Percentiles rank a stretch among this genome's conserved stretches.
These are phyloP conservation scores for Camelina laxa DNA, from an alignment of 345 rosid genomes.

Conservation along the genomic window DNA sequence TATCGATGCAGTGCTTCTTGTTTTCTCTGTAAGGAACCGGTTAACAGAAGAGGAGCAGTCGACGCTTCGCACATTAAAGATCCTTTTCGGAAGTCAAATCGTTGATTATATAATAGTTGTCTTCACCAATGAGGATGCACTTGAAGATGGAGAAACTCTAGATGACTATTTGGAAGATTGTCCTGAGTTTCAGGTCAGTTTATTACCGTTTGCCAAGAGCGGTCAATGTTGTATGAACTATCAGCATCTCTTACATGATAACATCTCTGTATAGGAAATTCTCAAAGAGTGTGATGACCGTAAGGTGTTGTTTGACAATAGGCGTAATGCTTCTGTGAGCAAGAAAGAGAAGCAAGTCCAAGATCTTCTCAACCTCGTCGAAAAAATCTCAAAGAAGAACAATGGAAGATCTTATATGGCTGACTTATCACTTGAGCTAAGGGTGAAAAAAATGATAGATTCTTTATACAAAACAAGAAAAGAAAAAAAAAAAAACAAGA, in stretches of 20 bases:
- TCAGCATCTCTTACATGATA: background rate
- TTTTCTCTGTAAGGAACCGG: constrained; percentile 39
- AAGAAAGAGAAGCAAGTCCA: constrained; percentile 37
- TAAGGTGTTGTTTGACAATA: constrained; percentile 44
- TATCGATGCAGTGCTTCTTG: constrained; percentile 41
- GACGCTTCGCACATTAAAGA: constrained; percentile 28
- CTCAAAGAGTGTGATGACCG: constrained; percentile 38
- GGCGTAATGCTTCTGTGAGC: background rate
- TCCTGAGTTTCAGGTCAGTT: constrained; percentile 34
- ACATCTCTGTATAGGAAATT: constrained; percentile 25
- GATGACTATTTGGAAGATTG: constrained; percentile 38
- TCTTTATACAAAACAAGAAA: constrained; percentile 7
- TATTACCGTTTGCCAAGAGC: background rate
- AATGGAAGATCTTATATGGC: constrained; percentile 36
- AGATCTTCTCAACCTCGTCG: constrained; percentile 38
- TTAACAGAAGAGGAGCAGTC: constrained; percentile 41
- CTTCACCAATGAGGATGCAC: constrained; percentile 41
- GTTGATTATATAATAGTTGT: constrained; percentile 40
- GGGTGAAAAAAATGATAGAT: constrained; percentile 7
- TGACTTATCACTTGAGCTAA: constrained; percentile 40
- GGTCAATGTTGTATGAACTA: background rate
- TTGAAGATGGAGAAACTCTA: constrained; percentile 31
- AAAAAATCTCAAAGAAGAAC: constrained; percentile 35
- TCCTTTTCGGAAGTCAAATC: constrained; percentile 33
- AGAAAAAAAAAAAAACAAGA: constrained; percentile 18